Evolutionary conservation across 805 yeast species (phyloP).

Genomic region (Teunomyces stri): DNA sequence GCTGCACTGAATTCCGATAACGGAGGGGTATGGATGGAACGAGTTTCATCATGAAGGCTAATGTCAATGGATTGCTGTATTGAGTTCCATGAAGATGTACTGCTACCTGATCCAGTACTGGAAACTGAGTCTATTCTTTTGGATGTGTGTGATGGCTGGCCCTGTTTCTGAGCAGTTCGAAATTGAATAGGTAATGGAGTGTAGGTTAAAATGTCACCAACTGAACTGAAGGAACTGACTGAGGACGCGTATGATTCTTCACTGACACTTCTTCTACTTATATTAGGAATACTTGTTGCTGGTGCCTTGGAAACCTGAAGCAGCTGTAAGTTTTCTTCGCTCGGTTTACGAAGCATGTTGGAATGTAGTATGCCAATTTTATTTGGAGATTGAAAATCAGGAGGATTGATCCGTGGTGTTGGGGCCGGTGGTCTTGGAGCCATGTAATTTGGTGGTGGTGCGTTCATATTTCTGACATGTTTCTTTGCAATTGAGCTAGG

Average conservation of each 20-base stretch:
- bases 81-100: slow-evolving; percentile 26
- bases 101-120: slow-evolving; percentile 7
- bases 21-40: background rate
- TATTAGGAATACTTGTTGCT: slow-evolving; percentile 3
- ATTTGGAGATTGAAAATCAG: too few species aligned
- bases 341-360: background rate
- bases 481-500: background rate
- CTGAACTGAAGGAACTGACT: slow-evolving; percentile 35
- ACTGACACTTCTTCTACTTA: slow-evolving; percentile 29
- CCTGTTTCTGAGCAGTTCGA: background rate
- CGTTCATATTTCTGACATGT: background rate
- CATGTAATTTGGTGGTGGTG: background rate
- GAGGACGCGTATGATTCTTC: slow-evolving; percentile 38
- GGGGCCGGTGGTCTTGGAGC: background rate
- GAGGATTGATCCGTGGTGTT: too few species aligned
- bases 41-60: background rate
- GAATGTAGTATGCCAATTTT: too few species aligned
- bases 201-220: slow-evolving; percentile 28
- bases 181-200: slow-evolving; percentile 5
- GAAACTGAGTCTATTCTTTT: slow-evolving; percentile 6
- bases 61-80: slow-evolving; percentile 26
- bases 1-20: background rate
- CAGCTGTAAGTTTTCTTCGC: background rate
- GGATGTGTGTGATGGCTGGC: background rate
- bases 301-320: background rate